Evolutionary conservation across 1,284 basidiomycete species (phyloP), one percentile per base, ranked within the genome.

Genomic region (Apiotrichum akiyoshidainum): DNA sequence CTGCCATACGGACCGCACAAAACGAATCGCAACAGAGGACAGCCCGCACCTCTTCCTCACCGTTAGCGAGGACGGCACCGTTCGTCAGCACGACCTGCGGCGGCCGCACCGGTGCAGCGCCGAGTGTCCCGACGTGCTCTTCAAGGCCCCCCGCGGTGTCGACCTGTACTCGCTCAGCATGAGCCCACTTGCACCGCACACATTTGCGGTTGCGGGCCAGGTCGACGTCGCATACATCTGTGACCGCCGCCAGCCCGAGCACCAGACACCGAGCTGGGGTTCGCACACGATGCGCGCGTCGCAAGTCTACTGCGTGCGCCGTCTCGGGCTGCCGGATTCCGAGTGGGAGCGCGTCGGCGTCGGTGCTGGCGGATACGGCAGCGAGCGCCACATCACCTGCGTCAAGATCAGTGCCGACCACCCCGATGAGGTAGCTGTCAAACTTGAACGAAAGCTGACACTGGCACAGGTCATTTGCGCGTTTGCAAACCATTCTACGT

Each of bases 11-110:
- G 68, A 71, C 53, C 37, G 55, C 22, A 87, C 87, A 21, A 96
- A 96, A 72, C 81, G 89, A 45, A 86, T 96, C 58, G 84, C 89
- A 6, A 88, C 86, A 16, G 90, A 92, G 73, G 85, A 89, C 40
- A 90, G 86, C 60, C 87, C 91, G 0, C 86, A 90, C 72, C 72
- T 87, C 42, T 96, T 96, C 75, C 76, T 97, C 37, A 90, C 90
- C 0, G 90, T 92, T 14, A 84, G 86, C 19, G 92, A 87, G 80
- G 86, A 87, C 69, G 86, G 84, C 1, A 80, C 84, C n/a, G 86
- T 87, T 12, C 83, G 92, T 33, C 92, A 95, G 73, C 91, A 94
- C 72, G 93, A 96, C 74, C 78, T 96, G 26, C 83, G 93, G 46
- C 82, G 70, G 19, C 73, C 74, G 7, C 77, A 78, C 62, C 46